A percentile compares a stretch with the other conserved stretches of the same genome.
Evolutionary conservation across 495 filamentous ascomycete genomes (phyloP).

Genomic region (Astrothelium macrocarpum): DNA sequence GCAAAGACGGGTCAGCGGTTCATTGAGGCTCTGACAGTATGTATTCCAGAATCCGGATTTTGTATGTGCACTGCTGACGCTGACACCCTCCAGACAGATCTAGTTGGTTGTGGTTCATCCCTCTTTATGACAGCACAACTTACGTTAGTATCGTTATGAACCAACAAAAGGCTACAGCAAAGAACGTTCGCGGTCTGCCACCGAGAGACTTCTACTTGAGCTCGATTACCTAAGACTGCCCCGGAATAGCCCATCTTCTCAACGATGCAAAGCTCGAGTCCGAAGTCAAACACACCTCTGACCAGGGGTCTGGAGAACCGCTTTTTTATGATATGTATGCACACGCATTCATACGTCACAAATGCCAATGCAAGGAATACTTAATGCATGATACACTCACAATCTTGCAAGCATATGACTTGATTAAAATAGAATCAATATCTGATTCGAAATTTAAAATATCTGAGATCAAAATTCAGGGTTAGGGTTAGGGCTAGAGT

Average conservation of each 20-base stretch:
- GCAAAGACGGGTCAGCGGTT: not conserved
- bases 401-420: no score
- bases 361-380: no score
- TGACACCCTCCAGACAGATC: not conserved
- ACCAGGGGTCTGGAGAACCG: no score
- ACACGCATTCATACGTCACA: no score
- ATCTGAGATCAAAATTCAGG: no score
- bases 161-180: not conserved
- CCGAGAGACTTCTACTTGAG: not conserved
- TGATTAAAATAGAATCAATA: no score
- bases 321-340: no score
- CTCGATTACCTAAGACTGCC: not conserved
- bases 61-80: not conserved
- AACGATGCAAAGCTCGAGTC: not conserved
- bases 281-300: not conserved
- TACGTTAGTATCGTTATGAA: not conserved
- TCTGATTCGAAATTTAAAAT: no score
- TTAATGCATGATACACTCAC: no score
- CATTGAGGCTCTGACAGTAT: not conserved
- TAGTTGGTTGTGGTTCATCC: not conserved
- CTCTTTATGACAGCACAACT: not conserved
- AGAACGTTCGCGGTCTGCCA: not conserved
- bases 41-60: not conserved
- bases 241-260: not conserved
- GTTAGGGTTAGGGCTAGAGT: no score